Base-by-base conservation (phyloP, 805 yeast genomes). In the Scheffersomyces stipitis region DNA sequence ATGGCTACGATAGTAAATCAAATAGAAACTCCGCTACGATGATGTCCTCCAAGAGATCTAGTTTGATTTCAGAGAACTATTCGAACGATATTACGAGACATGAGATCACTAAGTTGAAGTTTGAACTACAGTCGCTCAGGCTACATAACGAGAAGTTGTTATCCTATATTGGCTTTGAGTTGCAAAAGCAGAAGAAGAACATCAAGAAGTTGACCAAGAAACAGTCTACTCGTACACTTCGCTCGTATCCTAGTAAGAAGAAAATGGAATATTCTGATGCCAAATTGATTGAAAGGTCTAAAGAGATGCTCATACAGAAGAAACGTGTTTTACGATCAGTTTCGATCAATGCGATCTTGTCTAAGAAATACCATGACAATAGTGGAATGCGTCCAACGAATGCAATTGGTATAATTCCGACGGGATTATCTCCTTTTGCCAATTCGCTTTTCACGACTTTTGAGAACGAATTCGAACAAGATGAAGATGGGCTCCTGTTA, bases 121-220 rank as follows among this genome's bases (percentile, higher is more conserved):
- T 77, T 51, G 80, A 76, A 52, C 57, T 76, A 33, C 76, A 73
- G 50, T 74, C 80, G 7, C 56, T 77, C 41, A 69, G 71, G 44
- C 54, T 76, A 36, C 81, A 77, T 49, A 76, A 76, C 51, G 83
- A 77, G 38, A 76, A 77, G 48, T 60, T 77, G 26, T 62, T 75
- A 38, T 74, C 80, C 26, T 77, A 75, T 48, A 77, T 77, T 52
- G 81, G 81, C 7, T 77, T 75, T 43, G 71, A 76, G 41, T 58
- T 75, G 32, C 81, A 77, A 47, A 71, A 74, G 40, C 70, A 68
- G 38, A 68, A 62, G 56, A 64, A 59, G 44, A 65, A 56, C 54
- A 68, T 67, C 42, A 64, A 59, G 45, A 64, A 63, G 40, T 54
- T 66, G 31, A 56, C 66, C 6, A 63, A 64, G 39, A 62, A 63